A percentile compares a stretch with the other conserved stretches of the same genome.
Evolutionary conservation across 345 rosid species (phyloP).

Genomic region (Populus pruinosa): DNA sequence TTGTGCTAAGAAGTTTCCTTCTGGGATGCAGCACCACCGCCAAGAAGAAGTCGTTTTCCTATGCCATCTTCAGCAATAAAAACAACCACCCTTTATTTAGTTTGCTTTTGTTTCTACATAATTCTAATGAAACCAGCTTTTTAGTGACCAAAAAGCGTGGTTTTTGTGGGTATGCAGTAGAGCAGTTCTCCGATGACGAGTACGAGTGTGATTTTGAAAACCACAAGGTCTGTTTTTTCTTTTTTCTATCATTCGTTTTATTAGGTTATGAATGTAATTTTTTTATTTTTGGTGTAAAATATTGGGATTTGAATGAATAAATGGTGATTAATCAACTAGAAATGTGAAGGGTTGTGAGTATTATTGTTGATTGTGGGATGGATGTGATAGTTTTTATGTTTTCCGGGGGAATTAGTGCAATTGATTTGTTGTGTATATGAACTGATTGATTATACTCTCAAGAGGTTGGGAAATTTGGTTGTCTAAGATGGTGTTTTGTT

Average conservation of each 20-base stretch:
- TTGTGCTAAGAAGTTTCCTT: conserved; percentile 38
- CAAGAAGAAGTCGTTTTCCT: conserved; percentile 11
- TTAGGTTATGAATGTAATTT: neutral
- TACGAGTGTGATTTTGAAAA: conserved; percentile 80
- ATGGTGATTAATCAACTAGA: neutral
- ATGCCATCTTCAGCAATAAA: conserved; percentile 4
- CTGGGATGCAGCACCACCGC: conserved; percentile 32
- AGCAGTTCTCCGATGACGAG: conserved; percentile 94
- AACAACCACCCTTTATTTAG: conserved; percentile 14
- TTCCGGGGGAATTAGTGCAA: neutral
- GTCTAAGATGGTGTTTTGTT: neutral
- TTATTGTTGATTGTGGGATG: neutral
- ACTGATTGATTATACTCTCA: neutral
- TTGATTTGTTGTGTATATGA: neutral
- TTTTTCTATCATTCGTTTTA: neutral
- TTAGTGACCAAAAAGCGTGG: conserved; percentile 30
- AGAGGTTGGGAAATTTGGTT: neutral
- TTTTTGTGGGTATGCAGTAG: conserved; percentile 53
- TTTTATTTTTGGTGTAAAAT: neutral
- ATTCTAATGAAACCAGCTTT: conserved; percentile 8
- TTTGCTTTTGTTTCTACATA: conserved; percentile 24
- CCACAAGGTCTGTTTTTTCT: conserved; percentile 48
- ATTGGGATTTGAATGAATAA: neutral
- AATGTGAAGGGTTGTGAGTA: neutral
- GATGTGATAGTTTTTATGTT: neutral